A percentile compares a stretch with the other conserved stretches of the same genome.
Conservation (phyloP, 257 asterid species). For the Perilla frutescens region DNA sequence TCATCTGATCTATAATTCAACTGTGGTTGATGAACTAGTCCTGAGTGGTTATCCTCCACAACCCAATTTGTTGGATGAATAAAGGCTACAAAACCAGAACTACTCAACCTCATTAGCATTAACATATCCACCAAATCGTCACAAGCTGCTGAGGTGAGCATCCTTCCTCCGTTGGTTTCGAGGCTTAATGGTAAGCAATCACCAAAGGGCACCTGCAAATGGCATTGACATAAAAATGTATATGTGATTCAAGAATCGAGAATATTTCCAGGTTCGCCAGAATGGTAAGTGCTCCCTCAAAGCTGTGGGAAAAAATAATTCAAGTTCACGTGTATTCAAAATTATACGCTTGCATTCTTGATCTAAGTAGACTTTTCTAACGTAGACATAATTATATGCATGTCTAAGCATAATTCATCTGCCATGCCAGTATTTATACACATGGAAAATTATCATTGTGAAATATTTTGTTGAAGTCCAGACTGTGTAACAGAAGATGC, state of each 20-base stretch:
- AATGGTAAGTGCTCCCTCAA: slow-evolving; percentile 1
- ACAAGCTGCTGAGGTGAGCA: slow-evolving; percentile 4
- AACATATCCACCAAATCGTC: slow-evolving; percentile 13
- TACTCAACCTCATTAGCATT: slow-evolving; percentile 18
- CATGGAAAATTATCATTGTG: not conserved
- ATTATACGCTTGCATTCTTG: not conserved
- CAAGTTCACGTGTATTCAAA: not conserved
- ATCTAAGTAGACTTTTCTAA: not conserved
- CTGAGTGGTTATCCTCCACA: not conserved
- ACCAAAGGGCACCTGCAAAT: slow-evolving; percentile 38
- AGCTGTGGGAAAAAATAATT: not conserved
- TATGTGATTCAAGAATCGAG: not conserved
- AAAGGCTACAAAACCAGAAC: slow-evolving; percentile 17
- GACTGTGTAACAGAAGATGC: not conserved
- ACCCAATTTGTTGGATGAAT: not conserved
- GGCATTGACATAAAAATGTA: not conserved
- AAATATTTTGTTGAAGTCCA: not conserved
- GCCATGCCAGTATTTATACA: not conserved
- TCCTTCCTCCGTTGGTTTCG: slow-evolving; percentile 2
- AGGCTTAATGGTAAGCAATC: slow-evolving; percentile 28
- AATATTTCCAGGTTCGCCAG: not conserved
- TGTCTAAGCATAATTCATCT: not conserved
- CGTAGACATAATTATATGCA: not conserved
- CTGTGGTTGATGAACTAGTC: not conserved
- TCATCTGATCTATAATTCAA: not conserved